phyloP scores from a whole-genome alignment of 345 rosid genomes.

The Citrus australasica region DNA sequence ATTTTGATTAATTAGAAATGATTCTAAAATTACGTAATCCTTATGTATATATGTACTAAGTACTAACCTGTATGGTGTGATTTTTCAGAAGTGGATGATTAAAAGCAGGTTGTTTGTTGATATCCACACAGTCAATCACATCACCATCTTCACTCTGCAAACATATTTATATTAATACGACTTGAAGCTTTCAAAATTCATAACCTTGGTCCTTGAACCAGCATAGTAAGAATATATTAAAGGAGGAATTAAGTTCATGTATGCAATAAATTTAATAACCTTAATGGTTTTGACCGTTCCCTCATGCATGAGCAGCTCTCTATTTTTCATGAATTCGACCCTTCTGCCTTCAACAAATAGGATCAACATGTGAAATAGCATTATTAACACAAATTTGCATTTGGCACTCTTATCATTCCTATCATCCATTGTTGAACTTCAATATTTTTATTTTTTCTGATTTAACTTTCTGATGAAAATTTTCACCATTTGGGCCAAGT shows the following conservation, averaged over 20 bases:
- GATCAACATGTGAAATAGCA: not conserved
- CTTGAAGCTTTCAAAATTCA: not conserved
- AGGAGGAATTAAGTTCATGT: too few species aligned
- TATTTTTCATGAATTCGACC: not conserved
- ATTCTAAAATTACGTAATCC: not conserved
- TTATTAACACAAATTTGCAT: not conserved
- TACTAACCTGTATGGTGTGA: slow-evolving; percentile 18
- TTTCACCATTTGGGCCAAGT: not conserved
- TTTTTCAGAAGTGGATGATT: slow-evolving; percentile 26
- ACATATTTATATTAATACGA: not conserved
- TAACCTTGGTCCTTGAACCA: too few species aligned
- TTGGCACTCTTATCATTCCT: not conserved
- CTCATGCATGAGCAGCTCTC: not conserved
- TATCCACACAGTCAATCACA: slow-evolving; percentile 23
- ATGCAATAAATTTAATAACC: not conserved
- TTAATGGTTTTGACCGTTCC: not conserved
- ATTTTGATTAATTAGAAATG: not conserved
- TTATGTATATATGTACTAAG: too few species aligned
- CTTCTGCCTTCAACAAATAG: not conserved
- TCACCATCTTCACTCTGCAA: slow-evolving; percentile 5
- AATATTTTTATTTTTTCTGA: not conserved
- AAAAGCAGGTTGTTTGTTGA: slow-evolving; percentile 31
- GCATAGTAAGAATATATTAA: too few species aligned
- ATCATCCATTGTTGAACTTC: not conserved
- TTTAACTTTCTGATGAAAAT: not conserved